Conservation (phyloP, 352 stramenopile species). For the Pythium volutum region DNA sequence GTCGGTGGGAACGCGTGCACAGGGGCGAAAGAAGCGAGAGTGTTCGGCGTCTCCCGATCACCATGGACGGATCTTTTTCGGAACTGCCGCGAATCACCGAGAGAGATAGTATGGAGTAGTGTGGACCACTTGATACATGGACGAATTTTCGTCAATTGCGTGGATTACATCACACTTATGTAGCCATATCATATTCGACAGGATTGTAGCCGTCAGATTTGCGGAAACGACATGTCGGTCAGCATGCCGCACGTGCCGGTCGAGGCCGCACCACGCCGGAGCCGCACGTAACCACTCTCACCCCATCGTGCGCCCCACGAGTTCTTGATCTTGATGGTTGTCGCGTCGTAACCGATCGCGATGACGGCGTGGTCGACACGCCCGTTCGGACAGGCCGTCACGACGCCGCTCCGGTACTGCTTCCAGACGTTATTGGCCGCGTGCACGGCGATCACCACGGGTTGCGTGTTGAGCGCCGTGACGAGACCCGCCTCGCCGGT, state of each 20-base stretch:
- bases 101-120: neutral
- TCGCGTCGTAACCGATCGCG: conserved; percentile 90
- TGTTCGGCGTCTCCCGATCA: neutral
- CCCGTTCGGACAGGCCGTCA: conserved; percentile 66
- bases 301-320: conserved; percentile 94
- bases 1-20: neutral
- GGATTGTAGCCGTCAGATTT: neutral
- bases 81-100: neutral
- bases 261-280: conserved; percentile 61
- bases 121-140: neutral
- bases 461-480: conserved; percentile 85
- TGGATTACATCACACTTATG: neutral
- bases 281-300: conserved; percentile 93
- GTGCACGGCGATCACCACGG: conserved; percentile 92
- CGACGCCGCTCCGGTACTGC: conserved; percentile 93
- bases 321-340: conserved; percentile 94
- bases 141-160: conserved; percentile 1
- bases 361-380: conserved; percentile 96
- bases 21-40: neutral
- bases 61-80: conserved; percentile 3
- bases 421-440: conserved; percentile 93
- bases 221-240: conserved; percentile 24
- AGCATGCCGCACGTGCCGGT: conserved; percentile 38
- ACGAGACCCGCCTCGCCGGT: conserved; percentile 73
- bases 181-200: conserved; percentile 16